These are phyloP conservation scores for Pseudoperonospora humuli DNA, from an alignment of 352 stramenopile genomes.

Conservation along the genomic window DNA sequence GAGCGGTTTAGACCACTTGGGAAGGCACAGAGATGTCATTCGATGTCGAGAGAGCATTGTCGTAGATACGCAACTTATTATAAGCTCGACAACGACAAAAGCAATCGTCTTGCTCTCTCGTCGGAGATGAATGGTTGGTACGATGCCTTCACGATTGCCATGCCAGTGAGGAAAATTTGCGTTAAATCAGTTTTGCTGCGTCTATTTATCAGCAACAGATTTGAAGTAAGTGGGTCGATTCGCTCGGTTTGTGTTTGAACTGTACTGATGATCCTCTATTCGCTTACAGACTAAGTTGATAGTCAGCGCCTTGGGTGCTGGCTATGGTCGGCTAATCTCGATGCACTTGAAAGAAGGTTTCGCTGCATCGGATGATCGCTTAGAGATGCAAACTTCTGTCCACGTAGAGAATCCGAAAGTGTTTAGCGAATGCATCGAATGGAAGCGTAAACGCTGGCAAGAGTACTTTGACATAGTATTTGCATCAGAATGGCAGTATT, in stretches of 20 bases:
- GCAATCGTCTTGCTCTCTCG: slow-evolving; percentile 19
- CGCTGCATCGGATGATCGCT: too few species aligned
- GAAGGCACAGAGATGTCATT: slow-evolving; percentile 17
- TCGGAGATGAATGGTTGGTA: slow-evolving; percentile 12
- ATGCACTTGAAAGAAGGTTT: too few species aligned
- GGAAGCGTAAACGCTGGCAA: slow-evolving; percentile 9
- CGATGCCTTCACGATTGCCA: slow-evolving; percentile 5
- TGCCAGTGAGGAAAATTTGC: slow-evolving; percentile 15
- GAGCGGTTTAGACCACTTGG: slow-evolving; percentile 2
- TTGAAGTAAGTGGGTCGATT: too few species aligned
- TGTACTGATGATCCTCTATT: too few species aligned
- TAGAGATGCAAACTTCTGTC: too few species aligned
- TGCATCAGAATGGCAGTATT: too few species aligned
- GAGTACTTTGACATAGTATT: too few species aligned
- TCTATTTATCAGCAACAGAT: slow-evolving; percentile 8
- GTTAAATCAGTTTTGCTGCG: slow-evolving; percentile 6
- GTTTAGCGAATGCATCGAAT: slow-evolving; percentile 15
- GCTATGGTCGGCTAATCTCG: too few species aligned
- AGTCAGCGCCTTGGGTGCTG: too few species aligned
- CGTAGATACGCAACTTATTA: slow-evolving; percentile 6
- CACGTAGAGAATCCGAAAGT: too few species aligned
- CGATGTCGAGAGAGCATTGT: slow-evolving; percentile 18
- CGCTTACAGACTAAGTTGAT: too few species aligned
- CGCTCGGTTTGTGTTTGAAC: too few species aligned
- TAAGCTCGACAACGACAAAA: slow-evolving; percentile 15